Conservation (phyloP, 2,329 filamentous ascomycete genomes). For the Colletotrichum viniferum region DNA sequence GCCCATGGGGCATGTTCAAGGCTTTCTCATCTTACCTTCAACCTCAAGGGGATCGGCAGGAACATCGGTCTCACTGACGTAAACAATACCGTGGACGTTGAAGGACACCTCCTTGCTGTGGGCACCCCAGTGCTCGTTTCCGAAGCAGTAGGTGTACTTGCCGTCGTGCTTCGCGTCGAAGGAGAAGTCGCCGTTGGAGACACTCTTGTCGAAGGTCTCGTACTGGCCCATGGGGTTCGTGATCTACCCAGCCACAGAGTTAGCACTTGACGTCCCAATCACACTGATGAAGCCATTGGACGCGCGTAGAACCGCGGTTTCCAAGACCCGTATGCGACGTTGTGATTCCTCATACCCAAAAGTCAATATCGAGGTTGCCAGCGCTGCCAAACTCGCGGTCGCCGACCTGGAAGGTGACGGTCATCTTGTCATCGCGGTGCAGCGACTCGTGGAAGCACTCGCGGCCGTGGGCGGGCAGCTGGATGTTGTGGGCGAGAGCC, state of each 20-base stretch:
- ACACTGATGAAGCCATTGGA: neutral
- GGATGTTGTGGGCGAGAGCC: constrained; percentile 89
- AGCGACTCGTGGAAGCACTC: constrained; percentile 98
- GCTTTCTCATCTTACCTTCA: constrained; percentile 67
- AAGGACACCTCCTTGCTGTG: constrained; percentile 98
- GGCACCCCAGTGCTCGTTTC: constrained; percentile 97
- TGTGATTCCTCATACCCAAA: constrained; percentile 72
- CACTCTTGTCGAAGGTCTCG: constrained; percentile 78
- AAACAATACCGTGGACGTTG: constrained; percentile 98
- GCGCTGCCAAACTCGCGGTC: constrained; percentile 94
- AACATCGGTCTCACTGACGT: constrained; percentile 87
- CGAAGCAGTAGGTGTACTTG: constrained; percentile 96
- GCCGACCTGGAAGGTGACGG: constrained; percentile 96
- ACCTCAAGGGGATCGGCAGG: constrained; percentile 86
- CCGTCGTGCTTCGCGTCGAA: constrained; percentile 87
- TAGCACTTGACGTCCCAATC: neutral
- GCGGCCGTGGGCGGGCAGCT: constrained; percentile 87
- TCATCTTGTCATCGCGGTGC: constrained; percentile 96
- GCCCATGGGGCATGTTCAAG: neutral
- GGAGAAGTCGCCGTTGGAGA: constrained; percentile 91
- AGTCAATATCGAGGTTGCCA: constrained; percentile 95
- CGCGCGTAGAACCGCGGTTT: neutral
- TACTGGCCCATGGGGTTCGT: constrained; percentile 77
- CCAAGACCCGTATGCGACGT: neutral
- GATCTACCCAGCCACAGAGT: constrained; percentile 56